These are phyloP conservation scores for Saprolegnia parasitica DNA, from an alignment of 352 stramenopile species.

Conservation along the genomic window DNA sequence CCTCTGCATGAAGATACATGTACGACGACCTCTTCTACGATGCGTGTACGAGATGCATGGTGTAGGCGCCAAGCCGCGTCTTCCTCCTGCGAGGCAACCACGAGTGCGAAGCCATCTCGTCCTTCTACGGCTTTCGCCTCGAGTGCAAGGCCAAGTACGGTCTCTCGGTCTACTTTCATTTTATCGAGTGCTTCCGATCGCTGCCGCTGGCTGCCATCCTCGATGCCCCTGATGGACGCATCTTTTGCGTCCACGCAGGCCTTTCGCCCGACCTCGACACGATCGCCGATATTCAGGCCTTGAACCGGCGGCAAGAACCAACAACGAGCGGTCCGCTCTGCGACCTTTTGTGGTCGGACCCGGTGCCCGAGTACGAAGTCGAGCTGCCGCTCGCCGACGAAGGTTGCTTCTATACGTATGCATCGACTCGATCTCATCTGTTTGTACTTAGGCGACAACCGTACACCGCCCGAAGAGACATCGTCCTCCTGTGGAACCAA, in stretches of 20 bases:
- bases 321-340: slow-evolving; percentile 56
- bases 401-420: neutral
- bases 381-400: neutral
- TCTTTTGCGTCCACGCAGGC: slow-evolving; percentile 71
- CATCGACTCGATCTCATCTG: neutral
- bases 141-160: slow-evolving; percentile 81
- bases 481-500: neutral
- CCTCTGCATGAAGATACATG: slow-evolving; percentile 57
- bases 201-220: slow-evolving; percentile 61
- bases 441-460: neutral
- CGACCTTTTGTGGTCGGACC: slow-evolving; percentile 72
- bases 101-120: slow-evolving; percentile 82
- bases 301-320: slow-evolving; percentile 63
- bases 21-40: slow-evolving; percentile 25
- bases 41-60: neutral
- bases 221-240: slow-evolving; percentile 38
- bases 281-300: slow-evolving; percentile 49
- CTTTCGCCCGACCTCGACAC: slow-evolving; percentile 52
- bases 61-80: slow-evolving; percentile 52
- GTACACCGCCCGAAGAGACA: neutral
- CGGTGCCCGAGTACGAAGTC: slow-evolving; percentile 31
- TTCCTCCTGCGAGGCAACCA: slow-evolving; percentile 73
- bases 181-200: slow-evolving; percentile 70
- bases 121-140: slow-evolving; percentile 77
- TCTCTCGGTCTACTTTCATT: slow-evolving; percentile 75